These are phyloP conservation scores for Sambucus nigra DNA, from an alignment of 129 eudicot genomes.

Conservation along the genomic window DNA sequence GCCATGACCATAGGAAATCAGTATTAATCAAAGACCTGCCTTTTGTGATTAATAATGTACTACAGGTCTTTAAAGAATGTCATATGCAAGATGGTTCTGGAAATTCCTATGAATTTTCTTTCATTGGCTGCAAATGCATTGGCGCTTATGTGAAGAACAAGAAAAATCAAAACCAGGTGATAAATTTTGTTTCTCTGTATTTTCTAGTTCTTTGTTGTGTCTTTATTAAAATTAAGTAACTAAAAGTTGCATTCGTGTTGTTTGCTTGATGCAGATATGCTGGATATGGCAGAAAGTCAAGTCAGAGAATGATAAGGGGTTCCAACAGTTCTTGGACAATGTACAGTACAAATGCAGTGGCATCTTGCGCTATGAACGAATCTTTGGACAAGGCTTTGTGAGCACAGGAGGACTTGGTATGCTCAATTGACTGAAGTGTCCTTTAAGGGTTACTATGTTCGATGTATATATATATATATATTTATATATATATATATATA, in stretches of 20 bases:
- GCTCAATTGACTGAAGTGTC: not conserved
- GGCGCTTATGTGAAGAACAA: slow-evolving; percentile 80
- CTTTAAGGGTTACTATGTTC: not conserved
- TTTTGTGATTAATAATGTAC: not conserved
- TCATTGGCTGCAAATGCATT: slow-evolving; percentile 74
- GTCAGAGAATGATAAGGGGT: slow-evolving; percentile 60
- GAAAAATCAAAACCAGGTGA: slow-evolving; percentile 86
- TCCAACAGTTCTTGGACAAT: slow-evolving; percentile 79
- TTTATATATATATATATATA: too few relatives aligned
- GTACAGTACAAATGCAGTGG: slow-evolving; percentile 84
- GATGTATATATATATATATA: not conserved
- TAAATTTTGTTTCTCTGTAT: not conserved
- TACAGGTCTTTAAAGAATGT: slow-evolving; percentile 79
- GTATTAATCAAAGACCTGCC: too few relatives aligned
- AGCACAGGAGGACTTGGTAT: slow-evolving; percentile 98
- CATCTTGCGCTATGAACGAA: slow-evolving; percentile 85
- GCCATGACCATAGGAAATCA: too few relatives aligned
- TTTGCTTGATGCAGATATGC: slow-evolving; percentile 55
- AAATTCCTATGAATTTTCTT: slow-evolving; percentile 63
- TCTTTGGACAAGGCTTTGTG: slow-evolving; percentile 85
- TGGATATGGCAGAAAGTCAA: slow-evolving; percentile 93
- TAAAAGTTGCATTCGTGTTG: slow-evolving; percentile 1
- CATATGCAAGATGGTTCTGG: slow-evolving; percentile 49
- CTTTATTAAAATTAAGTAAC: not conserved
- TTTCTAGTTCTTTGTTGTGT: not conserved